These are phyloP conservation scores for Fennellomyces sp. DNA, from an alignment of 371 early-diverging fungal species.

Conservation along the genomic window DNA sequence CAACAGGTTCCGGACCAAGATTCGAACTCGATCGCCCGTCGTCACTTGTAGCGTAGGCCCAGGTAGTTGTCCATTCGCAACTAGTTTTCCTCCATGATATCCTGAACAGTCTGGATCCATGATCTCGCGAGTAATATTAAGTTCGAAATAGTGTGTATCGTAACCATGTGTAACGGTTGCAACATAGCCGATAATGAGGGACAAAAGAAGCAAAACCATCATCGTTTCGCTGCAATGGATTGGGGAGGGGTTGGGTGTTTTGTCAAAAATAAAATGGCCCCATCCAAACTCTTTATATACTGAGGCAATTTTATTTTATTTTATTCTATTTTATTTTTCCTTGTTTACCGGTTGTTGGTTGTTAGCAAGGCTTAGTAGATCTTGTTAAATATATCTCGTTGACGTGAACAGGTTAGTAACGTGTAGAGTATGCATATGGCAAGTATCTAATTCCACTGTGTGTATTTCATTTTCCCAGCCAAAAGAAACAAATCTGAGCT, in stretches of 20 bases:
- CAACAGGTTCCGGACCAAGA: slow-evolving; percentile 40
- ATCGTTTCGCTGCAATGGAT: background rate
- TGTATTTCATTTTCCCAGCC: slow-evolving; percentile 1
- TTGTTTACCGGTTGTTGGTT: no score
- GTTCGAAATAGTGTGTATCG: slow-evolving; percentile 15
- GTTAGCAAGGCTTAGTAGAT: no score
- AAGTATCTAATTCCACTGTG: background rate
- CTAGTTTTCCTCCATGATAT: slow-evolving; percentile 22
- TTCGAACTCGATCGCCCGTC: slow-evolving; percentile 34
- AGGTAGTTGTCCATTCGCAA: slow-evolving; percentile 51
- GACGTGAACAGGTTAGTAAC: no score
- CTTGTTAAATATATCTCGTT: no score
- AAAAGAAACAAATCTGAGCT: background rate
- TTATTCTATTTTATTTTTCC: no score
- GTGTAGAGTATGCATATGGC: background rate
- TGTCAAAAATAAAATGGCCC: no score
- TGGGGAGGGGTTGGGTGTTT: no score
- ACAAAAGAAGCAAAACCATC: background rate
- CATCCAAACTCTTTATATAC: no score
- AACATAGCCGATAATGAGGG: background rate
- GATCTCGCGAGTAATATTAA: slow-evolving; percentile 27
- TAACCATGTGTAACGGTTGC: background rate
- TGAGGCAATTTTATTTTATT: no score
- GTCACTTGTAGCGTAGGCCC: slow-evolving; percentile 47
- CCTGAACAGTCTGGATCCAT: slow-evolving; percentile 42